Conservation (phyloP, 768 basidiomycete genomes). For the Serendipita sp. region DNA sequence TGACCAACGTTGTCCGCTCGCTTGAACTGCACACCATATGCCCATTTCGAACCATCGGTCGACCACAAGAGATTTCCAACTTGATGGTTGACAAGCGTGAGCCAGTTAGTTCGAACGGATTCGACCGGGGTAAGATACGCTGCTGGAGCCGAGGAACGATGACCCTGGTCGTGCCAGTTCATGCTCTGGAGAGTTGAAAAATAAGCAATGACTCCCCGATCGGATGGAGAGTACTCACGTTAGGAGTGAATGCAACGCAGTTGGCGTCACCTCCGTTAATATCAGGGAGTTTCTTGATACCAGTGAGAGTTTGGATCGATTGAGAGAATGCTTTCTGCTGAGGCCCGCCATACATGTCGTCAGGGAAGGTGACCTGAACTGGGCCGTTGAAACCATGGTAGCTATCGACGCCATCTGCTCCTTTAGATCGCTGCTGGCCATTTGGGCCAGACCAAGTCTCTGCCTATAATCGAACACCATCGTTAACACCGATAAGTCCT, state of each 20-base stretch:
- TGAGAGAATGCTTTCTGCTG: slow-evolving; percentile 34
- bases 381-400: slow-evolving; percentile 40
- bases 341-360: slow-evolving; percentile 37
- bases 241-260: slow-evolving; percentile 38
- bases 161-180: slow-evolving; percentile 33
- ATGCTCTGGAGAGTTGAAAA: slow-evolving; percentile 16
- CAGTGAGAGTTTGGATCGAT: slow-evolving; percentile 31
- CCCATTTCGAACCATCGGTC: neutral
- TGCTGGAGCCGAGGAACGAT: slow-evolving; percentile 37
- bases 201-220: neutral
- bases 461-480: slow-evolving; percentile 6
- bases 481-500: neutral
- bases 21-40: slow-evolving; percentile 30
- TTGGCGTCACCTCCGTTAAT: slow-evolving; percentile 40
- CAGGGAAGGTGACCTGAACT: slow-evolving; percentile 31
- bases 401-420: slow-evolving; percentile 22
- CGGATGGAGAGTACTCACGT: slow-evolving; percentile 17
- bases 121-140: slow-evolving; percentile 43
- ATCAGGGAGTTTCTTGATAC: slow-evolving; percentile 32
- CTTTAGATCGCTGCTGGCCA: slow-evolving; percentile 15
- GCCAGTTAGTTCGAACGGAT: slow-evolving; percentile 29
- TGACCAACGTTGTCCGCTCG: slow-evolving; percentile 23
- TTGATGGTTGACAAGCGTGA: slow-evolving; percentile 24
- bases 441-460: slow-evolving; percentile 16
- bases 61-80: slow-evolving; percentile 6